A percentile compares a stretch with the other conserved stretches of the same genome.
Evolutionary conservation across 257 asterid genomes (phyloP).

Genomic region (Plantago ovata): DNA sequence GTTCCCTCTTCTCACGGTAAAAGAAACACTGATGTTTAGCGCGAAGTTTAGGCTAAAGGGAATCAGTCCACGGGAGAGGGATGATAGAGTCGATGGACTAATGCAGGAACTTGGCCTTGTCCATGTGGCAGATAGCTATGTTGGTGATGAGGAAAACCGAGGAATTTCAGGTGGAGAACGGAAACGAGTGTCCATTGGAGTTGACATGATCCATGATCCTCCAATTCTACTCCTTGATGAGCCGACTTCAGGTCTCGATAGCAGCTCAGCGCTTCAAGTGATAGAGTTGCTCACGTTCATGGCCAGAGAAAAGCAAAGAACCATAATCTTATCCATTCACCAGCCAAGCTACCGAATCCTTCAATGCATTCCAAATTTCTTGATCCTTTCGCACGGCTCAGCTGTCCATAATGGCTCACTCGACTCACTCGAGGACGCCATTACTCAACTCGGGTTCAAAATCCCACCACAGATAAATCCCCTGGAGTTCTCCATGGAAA

Average conservation of each 20-base stretch:
- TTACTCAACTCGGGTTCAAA: conserved; percentile 39
- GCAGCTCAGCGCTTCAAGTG: conserved; percentile 88
- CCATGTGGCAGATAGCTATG: conserved; percentile 62
- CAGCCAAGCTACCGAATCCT: conserved; percentile 86
- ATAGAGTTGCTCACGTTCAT: conserved; percentile 65
- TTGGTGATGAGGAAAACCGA: conserved; percentile 79
- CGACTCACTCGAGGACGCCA: conserved; percentile 48
- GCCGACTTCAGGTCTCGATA: conserved; percentile 88
- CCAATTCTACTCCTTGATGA: conserved; percentile 69
- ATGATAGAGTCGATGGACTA: conserved; percentile 50
- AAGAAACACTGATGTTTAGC: conserved; percentile 63
- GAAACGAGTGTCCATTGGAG: conserved; percentile 78
- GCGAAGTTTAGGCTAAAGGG: conserved; percentile 63
- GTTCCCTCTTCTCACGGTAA: conserved; percentile 72
- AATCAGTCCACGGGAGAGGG: conserved; percentile 38
- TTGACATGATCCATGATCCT: conserved; percentile 81
- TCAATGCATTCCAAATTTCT: conserved; percentile 51
- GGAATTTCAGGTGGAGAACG: conserved; percentile 89
- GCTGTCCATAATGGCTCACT: conserved; percentile 71
- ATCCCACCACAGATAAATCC: conserved; percentile 75
- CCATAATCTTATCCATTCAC: conserved; percentile 62
- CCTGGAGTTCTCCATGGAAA: conserved; percentile 80
- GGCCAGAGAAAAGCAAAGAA: conserved; percentile 62
- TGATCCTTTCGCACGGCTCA: conserved; percentile 72
- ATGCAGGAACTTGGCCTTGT: conserved; percentile 83